A percentile compares a stretch with the other conserved stretches of the same genome.
These are phyloP conservation scores for Penicillium fuscoglaucum DNA, from an alignment of 2,329 filamentous ascomycete genomes.

Conservation along the genomic window DNA sequence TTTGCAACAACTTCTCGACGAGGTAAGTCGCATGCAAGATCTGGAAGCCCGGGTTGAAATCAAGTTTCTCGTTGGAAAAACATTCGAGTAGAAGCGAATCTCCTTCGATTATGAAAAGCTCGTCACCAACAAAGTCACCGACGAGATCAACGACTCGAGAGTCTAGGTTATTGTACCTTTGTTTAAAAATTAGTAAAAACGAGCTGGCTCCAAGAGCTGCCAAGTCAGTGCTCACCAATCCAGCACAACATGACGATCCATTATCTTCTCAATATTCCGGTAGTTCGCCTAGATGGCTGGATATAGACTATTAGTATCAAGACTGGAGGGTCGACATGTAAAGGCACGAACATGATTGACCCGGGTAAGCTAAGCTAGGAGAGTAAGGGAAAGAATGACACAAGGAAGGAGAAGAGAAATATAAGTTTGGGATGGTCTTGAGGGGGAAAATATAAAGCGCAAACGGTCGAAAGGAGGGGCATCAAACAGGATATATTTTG, in stretches of 20 bases:
- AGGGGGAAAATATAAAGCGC: neutral
- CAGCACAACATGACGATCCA: neutral
- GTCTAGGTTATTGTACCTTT: conserved; percentile 26
- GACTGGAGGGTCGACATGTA: too few species aligned
- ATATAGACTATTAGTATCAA: neutral
- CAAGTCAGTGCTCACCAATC: neutral
- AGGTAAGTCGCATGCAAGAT: conserved; percentile 69
- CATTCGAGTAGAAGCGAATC: conserved; percentile 69
- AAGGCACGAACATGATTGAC: neutral
- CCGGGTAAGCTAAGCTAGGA: neutral
- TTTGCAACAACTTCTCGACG: conserved; percentile 65
- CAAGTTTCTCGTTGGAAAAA: conserved; percentile 62
- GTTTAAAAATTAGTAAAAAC: neutral
- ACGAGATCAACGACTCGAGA: conserved; percentile 63
- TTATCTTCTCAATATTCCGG: neutral
- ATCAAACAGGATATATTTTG: neutral
- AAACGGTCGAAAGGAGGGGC: neutral
- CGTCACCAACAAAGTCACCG: conserved; percentile 72
- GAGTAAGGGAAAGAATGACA: neutral
- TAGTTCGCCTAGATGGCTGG: neutral
- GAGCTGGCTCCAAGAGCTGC: neutral
- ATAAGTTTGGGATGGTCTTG: neutral
- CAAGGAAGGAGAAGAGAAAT: neutral
- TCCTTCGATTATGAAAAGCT: conserved; percentile 71
- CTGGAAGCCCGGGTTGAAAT: conserved; percentile 66